Percentiles rank a stretch among this genome's conserved stretches.
phyloP scores from a whole-genome alignment of 116 monocot species.

The Cymodocea nodosa region DNA sequence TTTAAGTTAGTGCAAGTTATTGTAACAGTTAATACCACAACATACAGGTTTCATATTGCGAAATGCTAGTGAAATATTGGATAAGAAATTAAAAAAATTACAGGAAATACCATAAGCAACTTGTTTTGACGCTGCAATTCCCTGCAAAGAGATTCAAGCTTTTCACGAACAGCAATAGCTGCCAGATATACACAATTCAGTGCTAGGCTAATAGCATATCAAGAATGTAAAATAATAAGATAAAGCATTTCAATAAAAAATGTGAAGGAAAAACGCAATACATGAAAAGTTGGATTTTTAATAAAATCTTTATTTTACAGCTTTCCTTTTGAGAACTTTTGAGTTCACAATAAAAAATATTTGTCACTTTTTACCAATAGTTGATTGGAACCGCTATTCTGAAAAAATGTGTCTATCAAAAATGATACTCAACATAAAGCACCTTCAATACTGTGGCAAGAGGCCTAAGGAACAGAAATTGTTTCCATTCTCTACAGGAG shows the following conservation, averaged over 20 bases:
- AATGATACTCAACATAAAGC: no score
- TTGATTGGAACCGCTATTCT: no score
- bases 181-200: conserved; percentile 12
- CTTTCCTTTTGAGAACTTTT: no score
- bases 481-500: no score
- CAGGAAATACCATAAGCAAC: conserved; percentile 65
- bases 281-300: no score
- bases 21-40: neutral
- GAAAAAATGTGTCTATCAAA: no score
- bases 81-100: neutral
- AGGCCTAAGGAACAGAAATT: no score
- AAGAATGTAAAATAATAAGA: neutral
- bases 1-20: neutral
- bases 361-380: no score
- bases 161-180: conserved; percentile 87
- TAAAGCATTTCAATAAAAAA: neutral
- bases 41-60: neutral
- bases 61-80: neutral
- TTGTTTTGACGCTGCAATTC: conserved; percentile 96
- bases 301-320: no score
- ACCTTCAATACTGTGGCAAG: no score
- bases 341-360: no score
- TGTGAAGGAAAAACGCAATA: neutral
- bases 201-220: neutral
- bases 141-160: conserved; percentile 92